These are phyloP conservation scores for Fonsecaea pedrosoi DNA, from an alignment of 2,329 filamentous ascomycete genomes.

Conservation along the genomic window DNA sequence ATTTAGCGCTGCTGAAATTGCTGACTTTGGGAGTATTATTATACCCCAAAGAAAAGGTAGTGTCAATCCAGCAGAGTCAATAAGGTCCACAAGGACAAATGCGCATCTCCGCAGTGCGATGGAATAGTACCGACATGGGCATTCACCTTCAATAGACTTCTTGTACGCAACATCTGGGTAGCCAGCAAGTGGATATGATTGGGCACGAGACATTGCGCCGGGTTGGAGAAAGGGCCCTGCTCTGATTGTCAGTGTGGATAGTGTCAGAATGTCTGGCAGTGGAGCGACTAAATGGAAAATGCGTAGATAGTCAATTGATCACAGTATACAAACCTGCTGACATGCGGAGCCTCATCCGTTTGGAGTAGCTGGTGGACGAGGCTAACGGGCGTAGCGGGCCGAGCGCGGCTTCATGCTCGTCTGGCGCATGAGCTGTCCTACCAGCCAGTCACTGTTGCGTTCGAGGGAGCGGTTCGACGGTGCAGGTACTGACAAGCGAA, in stretches of 20 bases:
- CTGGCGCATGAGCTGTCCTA: not conserved
- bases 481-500: not conserved
- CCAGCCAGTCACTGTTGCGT: not conserved
- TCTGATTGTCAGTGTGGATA: not conserved
- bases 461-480: not conserved
- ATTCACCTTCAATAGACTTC: conserved; percentile 6
- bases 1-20: not conserved
- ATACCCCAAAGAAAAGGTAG: not conserved
- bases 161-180: not conserved
- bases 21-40: not conserved
- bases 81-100: not conserved
- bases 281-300: not conserved
- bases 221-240: not conserved
- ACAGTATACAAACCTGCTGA: not conserved
- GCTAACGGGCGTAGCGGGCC: not conserved
- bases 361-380: not conserved
- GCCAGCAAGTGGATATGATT: not conserved
- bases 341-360: not conserved
- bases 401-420: not conserved
- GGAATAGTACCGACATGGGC: not conserved
- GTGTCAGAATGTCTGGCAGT: not conserved
- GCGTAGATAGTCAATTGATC: not conserved
- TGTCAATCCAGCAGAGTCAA: conserved; percentile 2
- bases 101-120: not conserved
- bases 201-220: not conserved